A percentile compares a stretch with the other conserved stretches of the same genome.
Conservation (phyloP, 305 asterid species). For the Fraxinus floribunda region DNA sequence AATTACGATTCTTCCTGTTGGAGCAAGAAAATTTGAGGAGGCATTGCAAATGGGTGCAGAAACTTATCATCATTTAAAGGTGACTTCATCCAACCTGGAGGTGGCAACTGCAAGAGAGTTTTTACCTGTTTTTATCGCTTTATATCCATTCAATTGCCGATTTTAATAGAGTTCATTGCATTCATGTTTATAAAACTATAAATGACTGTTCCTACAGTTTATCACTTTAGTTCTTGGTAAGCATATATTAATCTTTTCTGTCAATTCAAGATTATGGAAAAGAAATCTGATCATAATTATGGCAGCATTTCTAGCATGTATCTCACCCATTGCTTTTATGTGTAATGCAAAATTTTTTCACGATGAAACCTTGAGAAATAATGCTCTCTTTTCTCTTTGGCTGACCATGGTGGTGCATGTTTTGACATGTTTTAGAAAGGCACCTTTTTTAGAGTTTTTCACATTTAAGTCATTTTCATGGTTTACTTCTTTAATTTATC, state of each 20-base stretch:
- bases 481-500: not conserved
- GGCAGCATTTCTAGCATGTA: constrained; percentile 10
- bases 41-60: constrained; percentile 97
- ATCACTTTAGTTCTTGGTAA: constrained; percentile 11
- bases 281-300: constrained; percentile 8
- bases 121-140: not conserved
- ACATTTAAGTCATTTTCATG: not conserved
- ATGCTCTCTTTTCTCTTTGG: not conserved
- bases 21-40: constrained; percentile 86
- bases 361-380: constrained; percentile 16
- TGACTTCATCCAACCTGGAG: constrained; percentile 30
- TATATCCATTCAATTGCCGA: not conserved
- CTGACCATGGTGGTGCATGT: constrained; percentile 5
- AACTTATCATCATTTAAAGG: constrained; percentile 95
- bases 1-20: constrained; percentile 87
- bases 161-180: not conserved
- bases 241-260: constrained; percentile 3
- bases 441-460: constrained; percentile 9
- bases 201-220: not conserved
- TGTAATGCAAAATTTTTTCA: not conserved
- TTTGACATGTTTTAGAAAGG: constrained; percentile 14
- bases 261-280: not conserved
- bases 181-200: constrained; percentile 9
- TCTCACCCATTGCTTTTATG: constrained; percentile 3
- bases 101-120: not conserved